phyloP scores from a whole-genome alignment of 31 red algal genomes.

The Asparagopsis taxiformis region DNA sequence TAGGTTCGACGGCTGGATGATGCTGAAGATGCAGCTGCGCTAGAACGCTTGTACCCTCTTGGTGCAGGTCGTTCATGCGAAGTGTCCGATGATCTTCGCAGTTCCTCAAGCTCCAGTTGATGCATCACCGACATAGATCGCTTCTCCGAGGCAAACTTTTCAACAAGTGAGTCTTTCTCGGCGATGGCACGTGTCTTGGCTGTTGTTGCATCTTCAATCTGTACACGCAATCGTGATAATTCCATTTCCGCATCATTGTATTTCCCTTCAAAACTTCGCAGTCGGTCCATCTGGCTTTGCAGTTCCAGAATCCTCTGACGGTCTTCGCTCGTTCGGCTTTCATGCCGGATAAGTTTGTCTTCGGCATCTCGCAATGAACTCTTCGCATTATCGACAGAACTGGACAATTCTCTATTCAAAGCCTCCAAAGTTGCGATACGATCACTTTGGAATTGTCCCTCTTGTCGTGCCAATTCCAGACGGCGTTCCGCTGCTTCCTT shows the following conservation, averaged over 20 bases:
- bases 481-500: conserved; percentile 61
- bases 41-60: background rate
- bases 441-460: conserved; percentile 48
- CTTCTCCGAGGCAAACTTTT: conserved; percentile 44
- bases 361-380: conserved; percentile 23
- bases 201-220: conserved; percentile 26
- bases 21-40: conserved; percentile 5
- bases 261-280: conserved; percentile 45
- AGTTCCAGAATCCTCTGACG: conserved; percentile 39
- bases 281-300: conserved; percentile 41
- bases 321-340: conserved; percentile 33
- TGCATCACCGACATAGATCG: conserved; percentile 36
- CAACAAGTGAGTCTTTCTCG: conserved; percentile 31
- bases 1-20: conserved; percentile 20
- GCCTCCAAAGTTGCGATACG: conserved; percentile 34
- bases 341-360: conserved; percentile 34
- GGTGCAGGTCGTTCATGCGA: conserved; percentile 13
- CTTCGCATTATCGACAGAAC: conserved; percentile 22
- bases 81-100: conserved; percentile 34
- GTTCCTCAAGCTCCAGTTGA: conserved; percentile 55
- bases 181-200: conserved; percentile 19
- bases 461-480: conserved; percentile 51
- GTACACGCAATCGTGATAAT: conserved; percentile 23
- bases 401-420: conserved; percentile 30
- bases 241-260: conserved; percentile 26